These are phyloP conservation scores for Somion occarium DNA, from an alignment of 1,284 basidiomycete genomes.

Conservation along the genomic window DNA sequence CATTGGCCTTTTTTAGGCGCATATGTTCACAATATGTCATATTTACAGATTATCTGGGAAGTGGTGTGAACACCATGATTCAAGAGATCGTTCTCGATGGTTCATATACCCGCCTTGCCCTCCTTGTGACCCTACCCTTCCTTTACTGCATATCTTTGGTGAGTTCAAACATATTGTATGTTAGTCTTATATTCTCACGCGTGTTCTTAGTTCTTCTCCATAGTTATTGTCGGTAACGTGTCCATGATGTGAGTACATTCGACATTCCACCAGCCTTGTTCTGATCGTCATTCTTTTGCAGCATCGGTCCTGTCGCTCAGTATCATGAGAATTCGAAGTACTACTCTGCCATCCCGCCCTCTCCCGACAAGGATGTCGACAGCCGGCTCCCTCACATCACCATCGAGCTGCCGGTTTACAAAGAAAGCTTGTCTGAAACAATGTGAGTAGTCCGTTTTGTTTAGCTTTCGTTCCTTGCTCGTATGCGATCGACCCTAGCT, in stretches of 20 bases:
- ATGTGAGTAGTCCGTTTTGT: constrained; percentile 43
- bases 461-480: not conserved
- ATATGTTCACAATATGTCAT: not conserved
- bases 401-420: constrained; percentile 78
- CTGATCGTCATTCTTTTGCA: constrained; percentile 18
- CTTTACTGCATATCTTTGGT: constrained; percentile 73
- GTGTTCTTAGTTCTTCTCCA: constrained; percentile 52
- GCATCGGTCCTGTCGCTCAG: constrained; percentile 70
- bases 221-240: constrained; percentile 58
- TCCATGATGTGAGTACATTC: constrained; percentile 44
- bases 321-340: constrained; percentile 71
- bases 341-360: constrained; percentile 59
- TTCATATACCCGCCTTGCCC: constrained; percentile 55
- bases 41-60: constrained; percentile 54
- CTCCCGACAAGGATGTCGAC: constrained; percentile 59
- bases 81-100: constrained; percentile 68
- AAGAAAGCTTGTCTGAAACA: constrained; percentile 64
- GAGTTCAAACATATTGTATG: constrained; percentile 20
- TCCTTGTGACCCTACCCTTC: constrained; percentile 61
- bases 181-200: not conserved
- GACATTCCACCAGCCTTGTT: not conserved
- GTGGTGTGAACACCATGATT: constrained; percentile 53
- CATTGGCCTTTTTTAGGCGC: not conserved
- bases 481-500: not conserved
- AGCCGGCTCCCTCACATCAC: constrained; percentile 65